Evolutionary conservation across 805 yeast species (phyloP), one percentile per base, ranked within the genome.

Genomic region (Wickerhamomyces hampshirensis): DNA sequence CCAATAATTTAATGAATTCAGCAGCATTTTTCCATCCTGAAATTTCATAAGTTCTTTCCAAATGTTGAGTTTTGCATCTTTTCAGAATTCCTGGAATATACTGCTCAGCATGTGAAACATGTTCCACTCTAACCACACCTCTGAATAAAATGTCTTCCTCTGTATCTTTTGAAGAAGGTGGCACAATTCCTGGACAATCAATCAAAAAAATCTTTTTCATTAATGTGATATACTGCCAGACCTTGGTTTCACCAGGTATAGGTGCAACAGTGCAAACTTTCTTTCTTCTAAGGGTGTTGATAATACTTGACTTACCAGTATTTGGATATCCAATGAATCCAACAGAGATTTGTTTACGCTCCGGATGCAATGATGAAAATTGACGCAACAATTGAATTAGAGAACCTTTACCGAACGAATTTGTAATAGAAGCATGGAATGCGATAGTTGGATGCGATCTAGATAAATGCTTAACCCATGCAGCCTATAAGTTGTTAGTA

Each of bases 161-260:
- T 1, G 91, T 64, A 59, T 93, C 98, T 53, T 80, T 87, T 19
- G 79, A 59, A 13, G 94, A 84, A 18, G 98, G 98, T 8, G 98
- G 98, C 15, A 91, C 98, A 56, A 91, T 91, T 65, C 98, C 98
- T 3, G 98, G 98, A 70, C 98, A 93, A 65, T 91, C 98, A 54
- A 91, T 93, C 53, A 91, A 68, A 64, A 89, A 91, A 35, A 91
- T 91, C 48, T 91, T 76, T 71, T 91, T 91, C 97, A 93, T 91
- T 52, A 91, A 70, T 4, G 98, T 89, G 53, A 91, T 89, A 67
- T 91, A 91, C 69, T 91, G 98, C 98, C 98, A 91, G 30, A 91
- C 97, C 63, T 91, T 91, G 24, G 98, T 91, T 60, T 91, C 98
- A 60, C 98, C 98, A 21, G 98, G 98, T 53, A 91, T 88, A 32